Evolutionary conservation across 2,329 filamentous ascomycete species (phyloP).

Genomic region (Colletotrichum zoysiae): DNA sequence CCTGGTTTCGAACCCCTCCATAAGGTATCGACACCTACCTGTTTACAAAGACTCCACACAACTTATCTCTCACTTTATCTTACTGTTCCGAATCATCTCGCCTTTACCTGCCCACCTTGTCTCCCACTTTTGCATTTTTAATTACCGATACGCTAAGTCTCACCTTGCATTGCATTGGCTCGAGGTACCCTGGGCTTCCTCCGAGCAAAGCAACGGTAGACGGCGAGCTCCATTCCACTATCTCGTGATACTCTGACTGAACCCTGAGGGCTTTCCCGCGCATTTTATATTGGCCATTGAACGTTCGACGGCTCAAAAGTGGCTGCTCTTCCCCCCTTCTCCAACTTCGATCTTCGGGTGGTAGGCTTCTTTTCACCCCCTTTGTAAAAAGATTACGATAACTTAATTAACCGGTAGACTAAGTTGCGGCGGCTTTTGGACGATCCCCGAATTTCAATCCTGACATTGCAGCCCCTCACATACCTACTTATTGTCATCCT

Average conservation of each 20-base stretch:
- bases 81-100: background rate
- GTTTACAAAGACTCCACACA: slow-evolving; percentile 14
- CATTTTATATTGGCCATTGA: slow-evolving; percentile 21
- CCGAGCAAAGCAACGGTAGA: slow-evolving; percentile 13
- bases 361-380: too few species aligned
- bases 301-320: background rate
- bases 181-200: background rate
- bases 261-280: slow-evolving; percentile 7
- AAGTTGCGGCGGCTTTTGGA: slow-evolving; percentile 3
- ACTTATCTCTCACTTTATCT: slow-evolving; percentile 23
- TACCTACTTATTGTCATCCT: background rate
- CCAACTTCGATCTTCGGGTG: background rate
- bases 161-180: slow-evolving; percentile 7
- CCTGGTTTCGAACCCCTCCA: slow-evolving; percentile 12
- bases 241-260: slow-evolving; percentile 30
- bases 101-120: slow-evolving; percentile 2
- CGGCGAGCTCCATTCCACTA: slow-evolving; percentile 40
- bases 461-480: slow-evolving; percentile 7
- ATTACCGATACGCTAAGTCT: background rate
- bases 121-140: slow-evolving; percentile 1
- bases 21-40: background rate
- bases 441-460: background rate
- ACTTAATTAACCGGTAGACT: background rate
- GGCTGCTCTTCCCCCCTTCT: background rate
- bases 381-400: background rate